phyloP scores from a whole-genome alignment of 176 grass and related monocot genomes.

The Rhynchospora tenuis region DNA sequence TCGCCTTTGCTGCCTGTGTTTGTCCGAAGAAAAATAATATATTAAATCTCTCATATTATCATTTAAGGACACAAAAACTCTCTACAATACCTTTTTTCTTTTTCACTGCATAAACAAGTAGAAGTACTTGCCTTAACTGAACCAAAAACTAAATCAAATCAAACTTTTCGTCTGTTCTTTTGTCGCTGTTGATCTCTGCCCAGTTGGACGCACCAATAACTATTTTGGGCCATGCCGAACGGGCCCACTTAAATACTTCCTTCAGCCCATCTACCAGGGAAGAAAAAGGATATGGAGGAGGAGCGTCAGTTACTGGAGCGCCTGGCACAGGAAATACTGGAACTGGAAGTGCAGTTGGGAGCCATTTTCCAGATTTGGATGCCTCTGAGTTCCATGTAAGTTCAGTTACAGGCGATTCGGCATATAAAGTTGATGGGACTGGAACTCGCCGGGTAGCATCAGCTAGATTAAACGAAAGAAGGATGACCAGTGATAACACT shows the following conservation, averaged over 20 bases:
- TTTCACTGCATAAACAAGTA: not conserved
- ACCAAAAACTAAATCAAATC: not conserved
- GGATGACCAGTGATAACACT: slow-evolving; percentile 6
- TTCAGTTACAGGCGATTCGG: slow-evolving; percentile 4
- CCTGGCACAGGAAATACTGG: not conserved
- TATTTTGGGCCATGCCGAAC: slow-evolving; percentile 13
- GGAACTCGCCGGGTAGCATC: not conserved
- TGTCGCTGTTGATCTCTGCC: slow-evolving; percentile 5
- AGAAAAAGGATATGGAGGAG: not conserved
- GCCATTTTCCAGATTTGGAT: slow-evolving; percentile 10
- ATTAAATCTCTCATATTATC: no score
- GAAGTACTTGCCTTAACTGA: not conserved
- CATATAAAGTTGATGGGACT: slow-evolving; percentile 6
- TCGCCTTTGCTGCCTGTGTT: no score
- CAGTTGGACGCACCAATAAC: not conserved
- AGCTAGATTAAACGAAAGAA: not conserved
- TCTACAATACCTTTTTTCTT: no score
- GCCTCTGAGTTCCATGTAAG: slow-evolving; percentile 12
- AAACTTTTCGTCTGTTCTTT: not conserved
- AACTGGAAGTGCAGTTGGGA: not conserved
- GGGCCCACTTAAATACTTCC: slow-evolving; percentile 5
- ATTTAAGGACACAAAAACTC: no score
- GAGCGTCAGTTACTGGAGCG: not conserved
- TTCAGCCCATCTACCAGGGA: slow-evolving; percentile 10
- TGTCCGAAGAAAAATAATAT: no score